phyloP scores from a whole-genome alignment of 768 basidiomycete species.

The Boletus sp. region DNA sequence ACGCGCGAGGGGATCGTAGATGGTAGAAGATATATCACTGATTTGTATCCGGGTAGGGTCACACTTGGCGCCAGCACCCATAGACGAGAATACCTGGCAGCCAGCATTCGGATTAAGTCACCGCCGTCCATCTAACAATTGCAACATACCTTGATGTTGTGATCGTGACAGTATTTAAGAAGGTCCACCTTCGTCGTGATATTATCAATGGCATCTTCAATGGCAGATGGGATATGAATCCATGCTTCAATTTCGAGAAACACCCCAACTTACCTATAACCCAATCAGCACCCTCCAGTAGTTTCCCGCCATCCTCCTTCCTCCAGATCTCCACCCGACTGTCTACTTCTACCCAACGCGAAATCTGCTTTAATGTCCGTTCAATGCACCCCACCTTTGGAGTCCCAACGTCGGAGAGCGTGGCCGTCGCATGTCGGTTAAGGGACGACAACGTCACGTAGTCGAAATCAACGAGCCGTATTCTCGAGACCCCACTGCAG shows the following conservation, averaged over 20 bases:
- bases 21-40: constrained; percentile 86
- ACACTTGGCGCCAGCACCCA: constrained; percentile 94
- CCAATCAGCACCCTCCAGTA: constrained; percentile 89
- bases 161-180: constrained; percentile 81
- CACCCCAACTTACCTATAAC: constrained; percentile 67
- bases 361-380: constrained; percentile 63
- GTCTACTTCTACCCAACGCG: constrained; percentile 88
- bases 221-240: constrained; percentile 6
- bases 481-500: constrained; percentile 66
- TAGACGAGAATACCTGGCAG: constrained; percentile 84
- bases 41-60: constrained; percentile 97
- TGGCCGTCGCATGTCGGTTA: constrained; percentile 92
- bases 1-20: constrained; percentile 94
- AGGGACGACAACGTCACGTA: constrained; percentile 93
- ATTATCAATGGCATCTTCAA: constrained; percentile 91
- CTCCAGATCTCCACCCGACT: constrained; percentile 82
- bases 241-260: not conserved
- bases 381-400: constrained; percentile 86
- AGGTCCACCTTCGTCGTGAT: constrained; percentile 96
- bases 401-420: constrained; percentile 86
- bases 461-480: constrained; percentile 92
- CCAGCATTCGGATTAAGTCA: not conserved
- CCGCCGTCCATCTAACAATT: not conserved
- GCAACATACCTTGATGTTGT: constrained; percentile 66
- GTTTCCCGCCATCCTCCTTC: constrained; percentile 69